Evolutionary conservation across 2,329 filamentous ascomycete species (phyloP), one percentile per base, ranked within the genome.

Genomic region (Alternaria dauci): DNA sequence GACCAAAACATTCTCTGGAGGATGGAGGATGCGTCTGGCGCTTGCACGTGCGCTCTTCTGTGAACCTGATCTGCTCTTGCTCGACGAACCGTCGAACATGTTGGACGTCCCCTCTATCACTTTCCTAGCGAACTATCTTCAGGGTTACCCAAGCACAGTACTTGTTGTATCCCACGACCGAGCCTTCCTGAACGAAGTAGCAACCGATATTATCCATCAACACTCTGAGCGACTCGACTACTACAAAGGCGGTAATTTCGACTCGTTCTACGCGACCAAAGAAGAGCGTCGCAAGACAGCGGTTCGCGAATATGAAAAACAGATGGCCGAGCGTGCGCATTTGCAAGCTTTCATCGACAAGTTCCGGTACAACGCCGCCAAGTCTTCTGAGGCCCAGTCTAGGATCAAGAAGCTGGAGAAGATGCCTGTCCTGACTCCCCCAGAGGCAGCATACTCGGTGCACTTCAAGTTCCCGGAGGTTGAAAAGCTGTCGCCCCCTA

Each of bases 11-110:
- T 99, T 99, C 82, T 99, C 95, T 54, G 95, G 95, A 86, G 95
- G 95, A 91, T 99, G 95, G 95, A 89, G 95, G 81, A 99, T 99
- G 95, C 91, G 95, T 84, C 83, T 99, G 74, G 95, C 95, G 14
- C 86, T 99, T 64, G 95, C 95, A 12, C 86, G 95, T 86, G 95
- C 95, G 14, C 87, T 99, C 36, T 99, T 99, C 84, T 99, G 95
- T 82, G 95, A 99, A 79, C 95, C 95, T 43, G 95, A 99, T 81
- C 84, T 99, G 53, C 83, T 99, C 61, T 86, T 99, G 78, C 93
- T 99, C 71, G 95, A 99, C 84, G 95, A 99, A 88, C 95, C 95
- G 82, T 98, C 94, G 57, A 98, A 98, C 89, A 98, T 98, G 94
- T 93, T 99, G 92, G 95, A 98, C 81, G 95, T 99, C 59, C 95